Evolutionary conservation across 768 basidiomycete species (phyloP).

Genomic region (Hysterangium stoloniferum): DNA sequence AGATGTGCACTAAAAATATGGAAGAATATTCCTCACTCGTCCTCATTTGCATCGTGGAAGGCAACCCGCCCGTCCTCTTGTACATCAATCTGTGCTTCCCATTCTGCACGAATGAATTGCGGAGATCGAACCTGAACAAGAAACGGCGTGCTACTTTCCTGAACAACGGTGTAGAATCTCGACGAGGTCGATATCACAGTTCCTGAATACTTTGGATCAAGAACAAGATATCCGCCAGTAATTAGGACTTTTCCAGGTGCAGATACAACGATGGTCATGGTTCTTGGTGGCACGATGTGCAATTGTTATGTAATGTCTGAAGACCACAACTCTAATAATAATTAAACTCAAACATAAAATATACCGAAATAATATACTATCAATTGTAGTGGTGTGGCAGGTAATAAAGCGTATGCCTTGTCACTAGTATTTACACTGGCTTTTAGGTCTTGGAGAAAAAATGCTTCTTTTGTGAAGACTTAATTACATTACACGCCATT

Average conservation of each 20-base stretch:
- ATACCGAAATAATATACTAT: no score
- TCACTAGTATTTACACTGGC: no score
- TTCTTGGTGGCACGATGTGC: no score
- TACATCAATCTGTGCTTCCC: slow-evolving; percentile 56
- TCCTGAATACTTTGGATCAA: slow-evolving; percentile 80
- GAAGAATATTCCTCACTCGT: neutral
- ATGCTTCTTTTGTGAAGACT: neutral
- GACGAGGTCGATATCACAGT: slow-evolving; percentile 88
- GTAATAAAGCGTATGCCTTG: no score
- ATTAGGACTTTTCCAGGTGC: slow-evolving; percentile 93
- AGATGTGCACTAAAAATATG: neutral
- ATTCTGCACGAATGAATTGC: slow-evolving; percentile 77
- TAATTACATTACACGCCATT: slow-evolving; percentile 4
- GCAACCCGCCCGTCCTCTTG: slow-evolving; percentile 20
- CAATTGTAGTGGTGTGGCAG: no score
- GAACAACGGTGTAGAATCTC: slow-evolving; percentile 82
- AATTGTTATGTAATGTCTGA: no score
- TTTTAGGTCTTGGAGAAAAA: no score
- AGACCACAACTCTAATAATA: no score
- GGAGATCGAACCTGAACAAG: slow-evolving; percentile 75
- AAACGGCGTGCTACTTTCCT: slow-evolving; percentile 20
- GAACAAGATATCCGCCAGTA: slow-evolving; percentile 95
- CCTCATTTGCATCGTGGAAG: slow-evolving; percentile 4
- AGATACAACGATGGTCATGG: slow-evolving; percentile 53
- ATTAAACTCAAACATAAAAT: no score